Evolutionary conservation across 2,329 filamentous ascomycete species (phyloP), one percentile per base, ranked within the genome.

Genomic region (Pseudogymnoascus sp.): DNA sequence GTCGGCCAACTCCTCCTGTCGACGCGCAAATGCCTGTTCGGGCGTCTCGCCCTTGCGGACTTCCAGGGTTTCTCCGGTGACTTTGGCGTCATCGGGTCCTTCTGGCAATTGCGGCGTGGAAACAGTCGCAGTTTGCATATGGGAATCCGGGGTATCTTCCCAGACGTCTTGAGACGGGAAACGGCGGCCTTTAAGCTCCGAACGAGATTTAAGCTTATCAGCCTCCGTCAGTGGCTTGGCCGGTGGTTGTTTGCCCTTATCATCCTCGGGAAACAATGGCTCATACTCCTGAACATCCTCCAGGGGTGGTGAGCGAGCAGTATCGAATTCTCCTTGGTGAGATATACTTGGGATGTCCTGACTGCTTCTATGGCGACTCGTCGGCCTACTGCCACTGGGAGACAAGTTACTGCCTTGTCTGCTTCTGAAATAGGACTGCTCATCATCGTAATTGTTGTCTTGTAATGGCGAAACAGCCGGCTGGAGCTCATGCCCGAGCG

Each of bases 151-250:
- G 0, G 91, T 88, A 74, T 99, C 96, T 77, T 99, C 95, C 95
- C 95, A 99, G 42, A 97, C 85, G 73, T 99, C 95, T 74, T 93
- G 89, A 75, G 93, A 97, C 1, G 95, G 95, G 76, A 99, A 99
- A 66, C 88, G 88, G 67, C 85, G 84, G 66, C 82, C 78, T 67
- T 85, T 80, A 63, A 78, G 66, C 40, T 81, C 78, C 4, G 80
- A 77, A 39, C 79, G 78, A 63, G 75, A 76, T 74, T 84, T 86
- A 68, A 86, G 78, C 67, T 81, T 81, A 64, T 85, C 80, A 34
- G 77, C 77, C 34, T 80, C 76, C n/a, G 80, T 80, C 60, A 81
- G 72, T 18, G 51, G 29, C 29, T 34, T 57, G 10, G 3, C 36
- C 11, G 14, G 21, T 7, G 78, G 78, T 64, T 81, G 76, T 67